These are phyloP conservation scores for Glarea lozoyensis DNA, from an alignment of 495 filamentous ascomycete genomes.

Conservation along the genomic window DNA sequence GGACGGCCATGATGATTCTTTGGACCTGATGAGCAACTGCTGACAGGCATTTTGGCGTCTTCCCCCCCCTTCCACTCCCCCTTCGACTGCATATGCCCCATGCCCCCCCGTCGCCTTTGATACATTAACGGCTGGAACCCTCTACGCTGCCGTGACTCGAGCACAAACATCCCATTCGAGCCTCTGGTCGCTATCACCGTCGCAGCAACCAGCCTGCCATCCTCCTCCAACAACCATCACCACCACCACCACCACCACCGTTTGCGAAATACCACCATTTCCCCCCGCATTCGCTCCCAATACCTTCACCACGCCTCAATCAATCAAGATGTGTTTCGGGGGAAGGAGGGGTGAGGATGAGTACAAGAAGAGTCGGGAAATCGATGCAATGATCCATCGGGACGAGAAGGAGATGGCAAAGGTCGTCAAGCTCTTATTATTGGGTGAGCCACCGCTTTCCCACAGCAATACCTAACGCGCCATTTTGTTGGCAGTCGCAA, in stretches of 20 bases:
- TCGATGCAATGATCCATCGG: slow-evolving; percentile 66
- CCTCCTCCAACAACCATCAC: background rate
- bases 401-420: slow-evolving; percentile 75
- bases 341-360: slow-evolving; percentile 39
- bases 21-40: too few relatives aligned
- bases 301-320: slow-evolving; percentile 9
- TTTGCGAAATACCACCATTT: background rate
- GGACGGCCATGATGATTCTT: too few relatives aligned
- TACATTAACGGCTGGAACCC: background rate
- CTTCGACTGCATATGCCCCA: too few relatives aligned
- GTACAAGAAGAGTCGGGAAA: slow-evolving; percentile 47
- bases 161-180: too few relatives aligned
- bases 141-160: background rate
- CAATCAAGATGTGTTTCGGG: slow-evolving; percentile 54
- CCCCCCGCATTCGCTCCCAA: background rate
- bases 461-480: slow-evolving; percentile 12
- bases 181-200: too few relatives aligned
- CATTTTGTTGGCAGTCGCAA: background rate
- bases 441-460: slow-evolving; percentile 46
- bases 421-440: slow-evolving; percentile 75
- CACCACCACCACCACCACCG: background rate
- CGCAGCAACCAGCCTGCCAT: background rate
- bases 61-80: background rate
- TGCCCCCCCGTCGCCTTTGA: background rate
- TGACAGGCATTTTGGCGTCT: background rate